Conservation (phyloP, 176 grass and related monocot species). For the Melocanna baccifera region DNA sequence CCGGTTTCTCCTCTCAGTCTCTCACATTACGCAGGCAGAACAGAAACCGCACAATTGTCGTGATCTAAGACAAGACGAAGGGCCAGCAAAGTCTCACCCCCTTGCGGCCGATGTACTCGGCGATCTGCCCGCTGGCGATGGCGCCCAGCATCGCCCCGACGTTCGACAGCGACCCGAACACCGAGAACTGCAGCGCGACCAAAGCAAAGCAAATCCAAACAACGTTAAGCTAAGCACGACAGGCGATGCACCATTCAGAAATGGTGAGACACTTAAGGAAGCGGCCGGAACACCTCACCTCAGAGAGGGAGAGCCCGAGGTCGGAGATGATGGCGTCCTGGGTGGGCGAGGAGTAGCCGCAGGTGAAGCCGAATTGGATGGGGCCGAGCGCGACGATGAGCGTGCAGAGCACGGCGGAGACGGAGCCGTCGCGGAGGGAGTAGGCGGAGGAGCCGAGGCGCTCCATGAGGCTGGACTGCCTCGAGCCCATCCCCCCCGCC, state of each 20-base stretch:
- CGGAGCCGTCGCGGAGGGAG: conserved; percentile 50
- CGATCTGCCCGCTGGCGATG: conserved; percentile 87
- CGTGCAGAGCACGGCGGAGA: conserved; percentile 84
- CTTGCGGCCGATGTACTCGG: conserved; percentile 88
- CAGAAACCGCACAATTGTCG: not conserved
- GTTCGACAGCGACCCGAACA: conserved; percentile 82
- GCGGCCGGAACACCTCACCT: conserved; percentile 28
- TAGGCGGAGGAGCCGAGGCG: conserved; percentile 64
- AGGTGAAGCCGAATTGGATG: conserved; percentile 89
- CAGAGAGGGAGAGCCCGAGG: conserved; percentile 72
- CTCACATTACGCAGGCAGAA: not conserved
- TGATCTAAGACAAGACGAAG: not conserved
- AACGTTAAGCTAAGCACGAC: not conserved
- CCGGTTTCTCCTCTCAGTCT: not conserved
- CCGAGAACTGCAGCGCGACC: conserved; percentile 48
- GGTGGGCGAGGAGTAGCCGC: conserved; percentile 79
- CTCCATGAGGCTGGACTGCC: conserved; percentile 77
- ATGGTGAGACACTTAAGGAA: not conserved
- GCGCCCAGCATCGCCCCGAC: conserved; percentile 90
- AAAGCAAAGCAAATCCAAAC: not conserved
- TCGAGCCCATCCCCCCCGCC: conserved; percentile 56
- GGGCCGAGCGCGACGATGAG: conserved; percentile 84
- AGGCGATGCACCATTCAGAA: not conserved
- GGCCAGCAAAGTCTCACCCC: conserved; percentile 43
- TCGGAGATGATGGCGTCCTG: conserved; percentile 73